Evolutionary conservation across 2,329 filamentous ascomycete species (phyloP).

Genomic region (Trichophyton verrucosum): DNA sequence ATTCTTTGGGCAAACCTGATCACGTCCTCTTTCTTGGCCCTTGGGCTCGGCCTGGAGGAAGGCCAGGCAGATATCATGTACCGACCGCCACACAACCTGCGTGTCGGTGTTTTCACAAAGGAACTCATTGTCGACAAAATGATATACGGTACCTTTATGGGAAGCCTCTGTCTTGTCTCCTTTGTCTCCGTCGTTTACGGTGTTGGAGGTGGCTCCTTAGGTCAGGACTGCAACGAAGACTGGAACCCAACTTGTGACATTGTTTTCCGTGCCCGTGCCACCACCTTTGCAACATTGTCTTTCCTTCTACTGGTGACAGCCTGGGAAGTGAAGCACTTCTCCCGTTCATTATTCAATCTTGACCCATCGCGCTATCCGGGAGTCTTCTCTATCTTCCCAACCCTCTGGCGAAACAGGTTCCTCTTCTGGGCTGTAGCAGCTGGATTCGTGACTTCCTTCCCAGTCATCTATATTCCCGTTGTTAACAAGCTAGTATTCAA

Average conservation of each 20-base stretch:
- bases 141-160: conserved; percentile 36
- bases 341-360: conserved; percentile 60
- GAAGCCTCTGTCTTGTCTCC: conserved; percentile 30
- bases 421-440: conserved; percentile 51
- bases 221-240: conserved; percentile 42
- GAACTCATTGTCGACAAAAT: conserved; percentile 32
- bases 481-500: conserved; percentile 54
- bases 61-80: conserved; percentile 65
- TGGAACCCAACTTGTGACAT: conserved; percentile 39
- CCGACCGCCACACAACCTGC: conserved; percentile 58
- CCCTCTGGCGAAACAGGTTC: conserved; percentile 60
- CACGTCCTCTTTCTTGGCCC: conserved; percentile 73
- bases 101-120: conserved; percentile 30
- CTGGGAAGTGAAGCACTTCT: conserved; percentile 65
- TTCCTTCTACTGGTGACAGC: conserved; percentile 64
- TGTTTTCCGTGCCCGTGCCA: conserved; percentile 57
- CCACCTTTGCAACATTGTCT: conserved; percentile 60
- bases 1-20: conserved; percentile 91
- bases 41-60: conserved; percentile 69
- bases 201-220: conserved; percentile 35
- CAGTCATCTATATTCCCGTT: conserved; percentile 53
- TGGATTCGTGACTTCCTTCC: conserved; percentile 45
- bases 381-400: conserved; percentile 49
- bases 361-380: conserved; percentile 44
- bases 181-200: conserved; percentile 31